Evolutionary conservation across 192 early-diverging fungal species (phyloP).

Genomic region (Coemansia sp.): DNA sequence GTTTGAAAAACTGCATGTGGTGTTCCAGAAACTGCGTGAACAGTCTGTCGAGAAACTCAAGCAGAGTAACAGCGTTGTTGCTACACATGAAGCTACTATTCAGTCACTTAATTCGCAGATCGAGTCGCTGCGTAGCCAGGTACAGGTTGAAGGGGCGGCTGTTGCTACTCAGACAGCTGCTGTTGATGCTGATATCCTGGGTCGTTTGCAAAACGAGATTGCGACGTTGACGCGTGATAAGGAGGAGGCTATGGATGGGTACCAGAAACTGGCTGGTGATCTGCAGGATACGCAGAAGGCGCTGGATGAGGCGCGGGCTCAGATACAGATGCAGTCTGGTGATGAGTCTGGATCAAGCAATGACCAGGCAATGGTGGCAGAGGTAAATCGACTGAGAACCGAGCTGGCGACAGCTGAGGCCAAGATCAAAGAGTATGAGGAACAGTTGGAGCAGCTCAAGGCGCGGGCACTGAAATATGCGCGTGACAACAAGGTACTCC

Average conservation of each 20-base stretch:
- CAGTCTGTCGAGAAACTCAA: constrained; percentile 42
- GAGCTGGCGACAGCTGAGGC: constrained; percentile 45
- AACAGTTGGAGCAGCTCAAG: constrained; percentile 45
- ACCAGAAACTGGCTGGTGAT: constrained; percentile 23
- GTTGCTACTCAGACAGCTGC: constrained; percentile 10
- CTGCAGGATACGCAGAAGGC: constrained; percentile 17
- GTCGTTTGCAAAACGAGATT: constrained; percentile 24
- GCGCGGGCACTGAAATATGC: constrained; percentile 35
- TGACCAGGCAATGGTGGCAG: constrained; percentile 11
- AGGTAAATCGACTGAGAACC: constrained; percentile 57
- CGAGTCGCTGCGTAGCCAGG: constrained; percentile 13
- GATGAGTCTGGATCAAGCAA: constrained; percentile 14
- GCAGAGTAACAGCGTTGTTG: constrained; percentile 17
- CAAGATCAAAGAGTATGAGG: constrained; percentile 33
- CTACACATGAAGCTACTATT: constrained; percentile 30
- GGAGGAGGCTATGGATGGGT: constrained; percentile 40
- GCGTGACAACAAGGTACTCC: constrained; percentile 47
- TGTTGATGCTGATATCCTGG: constrained; percentile 21
- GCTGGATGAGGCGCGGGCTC: constrained; percentile 18
- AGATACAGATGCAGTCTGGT: constrained; percentile 11
- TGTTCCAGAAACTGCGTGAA: constrained; percentile 44
- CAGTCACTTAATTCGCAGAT: constrained; percentile 30
- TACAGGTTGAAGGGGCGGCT: constrained; percentile 8
- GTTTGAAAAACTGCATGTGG: constrained; percentile 28
- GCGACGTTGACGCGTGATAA: constrained; percentile 39